These are phyloP conservation scores for Isoetes taiwanensis DNA, from an alignment of 75 land plant genomes.

Conservation along the genomic window DNA sequence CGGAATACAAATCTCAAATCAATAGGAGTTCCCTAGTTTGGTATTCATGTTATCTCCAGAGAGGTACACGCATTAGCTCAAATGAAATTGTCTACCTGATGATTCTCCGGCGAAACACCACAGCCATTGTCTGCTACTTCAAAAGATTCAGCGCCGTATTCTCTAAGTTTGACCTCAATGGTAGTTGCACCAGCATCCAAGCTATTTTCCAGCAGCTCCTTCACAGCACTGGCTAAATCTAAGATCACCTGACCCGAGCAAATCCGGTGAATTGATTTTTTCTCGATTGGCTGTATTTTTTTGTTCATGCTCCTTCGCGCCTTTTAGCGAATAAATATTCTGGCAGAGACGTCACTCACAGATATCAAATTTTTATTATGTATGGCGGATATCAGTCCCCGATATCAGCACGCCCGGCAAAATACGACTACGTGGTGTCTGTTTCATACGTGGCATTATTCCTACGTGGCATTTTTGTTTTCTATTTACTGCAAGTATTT, in stretches of 20 bases:
- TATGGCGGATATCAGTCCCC: too few relatives aligned
- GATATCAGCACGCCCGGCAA: too few relatives aligned
- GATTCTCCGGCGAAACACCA: slow-evolving; percentile 78
- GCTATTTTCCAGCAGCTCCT: slow-evolving; percentile 96
- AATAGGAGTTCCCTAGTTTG: background rate
- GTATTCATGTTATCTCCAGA: background rate
- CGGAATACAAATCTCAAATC: background rate
- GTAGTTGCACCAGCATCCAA: slow-evolving; percentile 87
- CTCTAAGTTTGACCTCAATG: slow-evolving; percentile 68
- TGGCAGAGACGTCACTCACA: too few relatives aligned
- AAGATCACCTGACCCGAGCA: slow-evolving; percentile 91
- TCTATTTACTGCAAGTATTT: too few relatives aligned
- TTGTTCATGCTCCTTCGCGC: too few relatives aligned
- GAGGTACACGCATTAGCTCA: background rate
- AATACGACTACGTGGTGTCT: too few relatives aligned
- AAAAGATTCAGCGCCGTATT: slow-evolving; percentile 59
- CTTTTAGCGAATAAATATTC: too few relatives aligned
- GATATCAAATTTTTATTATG: too few relatives aligned
- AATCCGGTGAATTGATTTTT: slow-evolving; percentile 60
- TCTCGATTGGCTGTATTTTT: slow-evolving; percentile 56
- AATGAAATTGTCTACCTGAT: slow-evolving; percentile 34
- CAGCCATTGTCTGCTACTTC: slow-evolving; percentile 86
- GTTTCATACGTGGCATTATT: too few relatives aligned
- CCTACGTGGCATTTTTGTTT: too few relatives aligned
- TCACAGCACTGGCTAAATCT: slow-evolving; percentile 82